A percentile compares a stretch with the other conserved stretches of the same genome.
These are phyloP conservation scores for Ascochyta koolunga DNA, from an alignment of 2,329 filamentous ascomycete species.

Conservation along the genomic window DNA sequence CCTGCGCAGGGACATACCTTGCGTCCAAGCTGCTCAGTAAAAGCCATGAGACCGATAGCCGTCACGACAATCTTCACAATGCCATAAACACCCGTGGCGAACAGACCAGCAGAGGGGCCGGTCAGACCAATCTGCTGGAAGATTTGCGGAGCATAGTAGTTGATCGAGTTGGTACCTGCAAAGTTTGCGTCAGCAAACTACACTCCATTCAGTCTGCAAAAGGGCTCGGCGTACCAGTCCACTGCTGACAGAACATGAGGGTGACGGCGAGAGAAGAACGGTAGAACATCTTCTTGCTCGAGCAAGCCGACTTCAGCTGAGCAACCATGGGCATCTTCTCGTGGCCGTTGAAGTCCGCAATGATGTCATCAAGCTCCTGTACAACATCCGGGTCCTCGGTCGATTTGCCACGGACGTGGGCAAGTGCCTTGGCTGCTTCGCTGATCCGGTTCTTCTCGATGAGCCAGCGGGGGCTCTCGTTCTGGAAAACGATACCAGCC, in stretches of 20 bases:
- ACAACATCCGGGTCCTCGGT: conserved; percentile 45
- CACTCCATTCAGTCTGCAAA: no score
- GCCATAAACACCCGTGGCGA: conserved; percentile 55
- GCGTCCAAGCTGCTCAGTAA: conserved; percentile 53
- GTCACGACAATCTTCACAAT: conserved; percentile 55
- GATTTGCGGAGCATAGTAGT: conserved; percentile 54
- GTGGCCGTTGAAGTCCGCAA: conserved; percentile 51
- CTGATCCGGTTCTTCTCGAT: conserved; percentile 57
- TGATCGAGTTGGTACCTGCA: conserved; percentile 39
- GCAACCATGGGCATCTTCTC: conserved; percentile 49
- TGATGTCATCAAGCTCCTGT: conserved; percentile 52
- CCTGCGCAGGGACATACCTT: conserved; percentile 34
- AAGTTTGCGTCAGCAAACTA: no score
- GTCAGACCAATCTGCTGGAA: conserved; percentile 52
- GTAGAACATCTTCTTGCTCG: conserved; percentile 49
- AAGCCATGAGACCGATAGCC: conserved; percentile 52
- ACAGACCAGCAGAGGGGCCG: conserved; percentile 49
- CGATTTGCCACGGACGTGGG: conserved; percentile 46
- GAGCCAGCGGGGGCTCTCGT: conserved; percentile 61
- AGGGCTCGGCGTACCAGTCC: conserved; percentile 32
- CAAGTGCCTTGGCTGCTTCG: conserved; percentile 52
- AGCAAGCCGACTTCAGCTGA: conserved; percentile 48
- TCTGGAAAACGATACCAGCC: conserved; percentile 57
- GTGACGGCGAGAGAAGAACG: conserved; percentile 51
- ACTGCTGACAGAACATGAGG: conserved; percentile 54